Conservation (phyloP, 192 early-diverging fungal genomes). For the Geranomyces michiganensis region DNA sequence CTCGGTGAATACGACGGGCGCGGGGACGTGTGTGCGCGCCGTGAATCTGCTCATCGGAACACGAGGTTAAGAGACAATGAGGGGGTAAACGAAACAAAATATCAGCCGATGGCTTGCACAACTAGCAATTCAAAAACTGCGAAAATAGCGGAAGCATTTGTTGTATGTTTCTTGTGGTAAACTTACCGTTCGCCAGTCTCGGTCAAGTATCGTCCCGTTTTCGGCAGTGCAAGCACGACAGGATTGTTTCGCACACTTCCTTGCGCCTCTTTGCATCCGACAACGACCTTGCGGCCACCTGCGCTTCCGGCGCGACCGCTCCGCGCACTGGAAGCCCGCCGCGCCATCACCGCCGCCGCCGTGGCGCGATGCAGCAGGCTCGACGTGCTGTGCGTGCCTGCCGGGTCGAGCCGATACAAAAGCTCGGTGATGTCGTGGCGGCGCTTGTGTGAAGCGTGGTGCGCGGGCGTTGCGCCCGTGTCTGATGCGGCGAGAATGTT, state of each 20-base stretch:
- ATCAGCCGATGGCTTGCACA: background rate
- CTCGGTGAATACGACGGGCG: background rate
- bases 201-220: constrained; percentile 39
- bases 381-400: background rate
- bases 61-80: too few species aligned
- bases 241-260: constrained; percentile 53
- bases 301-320: background rate
- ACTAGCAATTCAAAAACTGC: too few species aligned
- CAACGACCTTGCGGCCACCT: background rate
- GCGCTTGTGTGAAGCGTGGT: too few species aligned
- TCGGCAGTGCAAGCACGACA: constrained; percentile 23
- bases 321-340: too few species aligned
- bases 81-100: constrained; percentile 6
- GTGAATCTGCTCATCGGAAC: constrained; percentile 32
- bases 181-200: constrained; percentile 45
- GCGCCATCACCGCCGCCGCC: too few species aligned
- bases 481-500: constrained; percentile 27
- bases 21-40: constrained; percentile 5
- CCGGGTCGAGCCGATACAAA: too few species aligned
- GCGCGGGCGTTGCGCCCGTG: too few species aligned
- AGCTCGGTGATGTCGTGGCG: too few species aligned
- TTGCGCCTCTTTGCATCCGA: constrained; percentile 47
- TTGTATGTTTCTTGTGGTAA: background rate
- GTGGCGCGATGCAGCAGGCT: background rate
- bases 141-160: too few species aligned